Percentiles rank a stretch among this genome's conserved stretches.
Evolutionary conservation across 257 asterid genomes (phyloP).

Genomic region (Schizonepeta tenuifolia): DNA sequence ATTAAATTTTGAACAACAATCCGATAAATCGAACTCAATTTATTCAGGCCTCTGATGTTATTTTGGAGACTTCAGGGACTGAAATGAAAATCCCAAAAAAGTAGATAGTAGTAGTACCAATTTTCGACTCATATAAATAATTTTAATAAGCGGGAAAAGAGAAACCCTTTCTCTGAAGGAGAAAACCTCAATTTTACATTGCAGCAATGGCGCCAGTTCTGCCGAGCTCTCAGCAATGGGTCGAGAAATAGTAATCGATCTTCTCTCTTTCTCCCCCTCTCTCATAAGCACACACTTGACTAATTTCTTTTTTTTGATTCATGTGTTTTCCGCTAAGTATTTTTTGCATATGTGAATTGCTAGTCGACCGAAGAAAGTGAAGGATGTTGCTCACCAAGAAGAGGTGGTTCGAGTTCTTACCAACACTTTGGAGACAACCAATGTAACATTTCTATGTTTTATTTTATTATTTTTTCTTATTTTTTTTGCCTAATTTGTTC

Average conservation of each 20-base stretch:
- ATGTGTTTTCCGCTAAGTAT: not conserved
- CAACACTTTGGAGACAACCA: slow-evolving; percentile 92
- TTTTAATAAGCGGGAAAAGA: slow-evolving; percentile 44
- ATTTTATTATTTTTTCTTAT: not conserved
- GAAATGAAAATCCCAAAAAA: slow-evolving; percentile 10
- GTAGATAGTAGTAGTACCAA: not conserved
- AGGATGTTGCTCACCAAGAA: slow-evolving; percentile 97
- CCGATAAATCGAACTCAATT: no score
- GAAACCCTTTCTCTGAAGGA: slow-evolving; percentile 15
- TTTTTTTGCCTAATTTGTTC: not conserved
- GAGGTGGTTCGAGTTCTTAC: slow-evolving; percentile 98
- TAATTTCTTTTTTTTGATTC: not conserved
- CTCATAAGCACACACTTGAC: not conserved
- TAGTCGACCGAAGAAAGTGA: slow-evolving; percentile 97
- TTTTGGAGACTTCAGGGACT: slow-evolving; percentile 26
- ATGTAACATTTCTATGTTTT: slow-evolving; percentile 44
- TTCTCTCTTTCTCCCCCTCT: not conserved
- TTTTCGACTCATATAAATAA: not conserved
- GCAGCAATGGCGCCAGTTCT: slow-evolving; percentile 84
- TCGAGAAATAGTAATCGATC: slow-evolving; percentile 79
- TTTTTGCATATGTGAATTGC: slow-evolving; percentile 24
- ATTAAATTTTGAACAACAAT: no score
- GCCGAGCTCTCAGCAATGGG: slow-evolving; percentile 98
- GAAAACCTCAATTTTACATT: slow-evolving; percentile 33
- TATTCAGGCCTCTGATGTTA: not conserved